These are phyloP conservation scores for Beauveria rudraprayagi DNA, from an alignment of 2,329 filamentous ascomycete species.

Conservation along the genomic window DNA sequence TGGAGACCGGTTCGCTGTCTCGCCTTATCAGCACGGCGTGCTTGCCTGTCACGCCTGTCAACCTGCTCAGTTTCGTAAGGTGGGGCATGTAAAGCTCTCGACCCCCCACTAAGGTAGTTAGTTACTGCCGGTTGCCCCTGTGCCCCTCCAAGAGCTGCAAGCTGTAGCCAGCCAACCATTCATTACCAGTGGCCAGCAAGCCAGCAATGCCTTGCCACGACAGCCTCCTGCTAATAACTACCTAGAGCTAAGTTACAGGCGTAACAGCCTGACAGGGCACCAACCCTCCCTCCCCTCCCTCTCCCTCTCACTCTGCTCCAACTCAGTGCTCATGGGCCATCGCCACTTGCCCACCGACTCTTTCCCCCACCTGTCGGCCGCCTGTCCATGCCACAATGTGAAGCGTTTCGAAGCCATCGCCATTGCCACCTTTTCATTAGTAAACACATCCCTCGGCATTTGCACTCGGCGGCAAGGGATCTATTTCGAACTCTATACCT, in stretches of 20 bases:
- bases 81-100: constrained; percentile 4
- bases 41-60: no score
- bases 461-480: no score
- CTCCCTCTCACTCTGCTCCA: neutral
- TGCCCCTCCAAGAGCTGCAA: neutral
- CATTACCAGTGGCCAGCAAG: neutral
- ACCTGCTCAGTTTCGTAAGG: constrained; percentile 1
- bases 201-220: neutral
- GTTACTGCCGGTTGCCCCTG: neutral
- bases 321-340: neutral
- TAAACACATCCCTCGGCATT: no score
- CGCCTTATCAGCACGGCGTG: no score
- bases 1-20: neutral
- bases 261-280: neutral
- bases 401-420: neutral
- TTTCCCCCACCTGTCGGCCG: neutral
- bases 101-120: neutral
- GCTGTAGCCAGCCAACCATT: neutral
- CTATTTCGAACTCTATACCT: neutral
- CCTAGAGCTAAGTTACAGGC: neutral
- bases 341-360: neutral
- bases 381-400: neutral
- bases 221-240: neutral
- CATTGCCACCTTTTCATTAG: neutral
- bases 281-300: neutral